Evolutionary conservation across 2,329 filamentous ascomycete species (phyloP), one percentile per base, ranked within the genome.

Genomic region (Aspergillus brasiliensis): DNA sequence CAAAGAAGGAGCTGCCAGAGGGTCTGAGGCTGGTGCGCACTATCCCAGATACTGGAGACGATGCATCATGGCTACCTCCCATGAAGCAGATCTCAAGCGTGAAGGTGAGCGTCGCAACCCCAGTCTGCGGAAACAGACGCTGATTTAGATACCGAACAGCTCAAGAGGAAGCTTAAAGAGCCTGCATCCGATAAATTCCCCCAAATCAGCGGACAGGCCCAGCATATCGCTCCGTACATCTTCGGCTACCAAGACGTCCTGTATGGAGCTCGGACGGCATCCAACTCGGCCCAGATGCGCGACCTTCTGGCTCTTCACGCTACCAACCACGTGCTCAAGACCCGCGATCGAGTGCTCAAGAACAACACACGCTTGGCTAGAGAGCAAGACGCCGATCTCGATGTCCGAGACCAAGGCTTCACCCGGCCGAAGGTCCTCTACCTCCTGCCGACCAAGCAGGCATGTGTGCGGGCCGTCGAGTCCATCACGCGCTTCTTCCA

Each of bases 391-490:
- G 82, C 84, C 15, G 88, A 91, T 38, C 78, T 90, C 4, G 92
- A 97, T 66, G 81, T 92, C 17, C 87, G 92, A 64, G 95, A 99
- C 67, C 95, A 99, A 77, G 95, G 95, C 0, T 99, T 97, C 75
- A 97, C 94, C 0, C 84, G 95, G 5, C 95, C 95, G 7, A 98
- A 98, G 73, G 89, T 97, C 6, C 84, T 99, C 19, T 91, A 98
- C 74, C 82, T 99, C 17, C 81, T 97, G 0, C 94, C 95, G 3
- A 98, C 95, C 0, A 87, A 93, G 57, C 88, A 97, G 71, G 89
- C 92, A 0, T 96, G 92, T 66, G 89, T 90, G 27, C 87, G 88
- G 52, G 88, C 91, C 67, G 82, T 97, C 38, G 87, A 96, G 51
- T 86, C 85, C 42, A 92, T 99, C 47, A 88, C 89, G 44, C 83